Evolutionary conservation across 2,329 filamentous ascomycete species (phyloP).

Genomic region (Apiospora malaysiana): DNA sequence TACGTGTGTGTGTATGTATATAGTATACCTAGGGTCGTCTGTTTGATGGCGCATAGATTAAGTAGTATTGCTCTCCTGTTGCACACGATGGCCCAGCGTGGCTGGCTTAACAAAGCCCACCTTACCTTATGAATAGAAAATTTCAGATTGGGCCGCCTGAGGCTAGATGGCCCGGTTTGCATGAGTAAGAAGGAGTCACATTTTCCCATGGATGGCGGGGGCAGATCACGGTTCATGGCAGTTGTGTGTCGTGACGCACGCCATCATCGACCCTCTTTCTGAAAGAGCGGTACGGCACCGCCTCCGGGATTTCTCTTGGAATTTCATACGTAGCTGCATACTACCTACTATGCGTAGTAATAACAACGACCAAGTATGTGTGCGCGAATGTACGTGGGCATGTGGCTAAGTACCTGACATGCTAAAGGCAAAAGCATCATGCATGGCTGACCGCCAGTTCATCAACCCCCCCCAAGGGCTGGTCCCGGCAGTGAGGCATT

Average conservation of each 20-base stretch:
- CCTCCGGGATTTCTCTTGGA: conserved; percentile 4
- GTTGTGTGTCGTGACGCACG: conserved; percentile 37
- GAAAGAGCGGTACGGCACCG: conserved; percentile 19
- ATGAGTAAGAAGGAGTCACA: conserved; percentile 21
- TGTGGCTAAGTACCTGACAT: conserved; percentile 15
- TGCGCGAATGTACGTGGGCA: background rate
- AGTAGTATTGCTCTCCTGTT: conserved; percentile 2
- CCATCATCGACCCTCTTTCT: conserved; percentile 28
- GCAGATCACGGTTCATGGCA: conserved; percentile 50
- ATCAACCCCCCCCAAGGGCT: conserved; percentile 41
- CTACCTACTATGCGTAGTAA: background rate
- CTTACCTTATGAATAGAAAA: background rate
- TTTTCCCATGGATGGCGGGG: conserved; percentile 22
- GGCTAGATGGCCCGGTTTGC: background rate
- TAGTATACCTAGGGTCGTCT: background rate
- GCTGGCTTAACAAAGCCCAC: background rate
- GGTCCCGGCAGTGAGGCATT: conserved; percentile 30
- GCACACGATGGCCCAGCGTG: background rate
- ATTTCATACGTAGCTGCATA: conserved; percentile 6
- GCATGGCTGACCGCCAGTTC: conserved; percentile 58
- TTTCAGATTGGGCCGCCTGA: background rate
- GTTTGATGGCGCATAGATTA: background rate
- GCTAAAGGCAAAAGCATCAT: conserved; percentile 25
- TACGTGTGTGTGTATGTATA: background rate
- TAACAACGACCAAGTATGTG: background rate